Percentiles rank a stretch among this genome's conserved stretches.
These are phyloP conservation scores for Fusarium begoniae DNA, from an alignment of 2,329 filamentous ascomycete species.

Conservation along the genomic window DNA sequence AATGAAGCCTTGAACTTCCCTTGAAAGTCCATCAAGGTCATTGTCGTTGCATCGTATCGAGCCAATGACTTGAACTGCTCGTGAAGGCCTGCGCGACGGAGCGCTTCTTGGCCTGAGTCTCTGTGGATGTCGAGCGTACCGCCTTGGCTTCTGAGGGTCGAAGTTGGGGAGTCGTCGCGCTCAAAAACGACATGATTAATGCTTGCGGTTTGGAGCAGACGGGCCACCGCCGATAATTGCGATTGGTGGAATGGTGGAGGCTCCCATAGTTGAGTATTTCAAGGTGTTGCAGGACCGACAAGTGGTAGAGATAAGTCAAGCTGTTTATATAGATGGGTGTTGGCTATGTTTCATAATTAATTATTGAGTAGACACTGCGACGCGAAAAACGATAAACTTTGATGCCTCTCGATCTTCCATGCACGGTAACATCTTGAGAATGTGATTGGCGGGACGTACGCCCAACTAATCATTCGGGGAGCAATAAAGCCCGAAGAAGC, in stretches of 20 bases:
- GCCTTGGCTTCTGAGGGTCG: background rate
- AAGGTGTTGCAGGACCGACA: background rate
- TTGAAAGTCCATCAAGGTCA: background rate
- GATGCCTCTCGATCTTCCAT: background rate
- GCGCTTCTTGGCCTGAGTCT: background rate
- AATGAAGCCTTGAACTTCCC: background rate
- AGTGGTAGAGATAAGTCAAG: rapidly evolving
- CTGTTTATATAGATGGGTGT: too few relatives aligned
- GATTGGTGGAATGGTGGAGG: background rate
- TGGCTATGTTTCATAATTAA: background rate
- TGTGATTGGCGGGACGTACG: rapidly evolving
- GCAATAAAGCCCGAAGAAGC: rapidly evolving
- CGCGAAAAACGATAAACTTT: too few relatives aligned
- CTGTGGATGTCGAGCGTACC: background rate
- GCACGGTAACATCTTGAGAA: too few relatives aligned
- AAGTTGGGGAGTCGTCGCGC: background rate
- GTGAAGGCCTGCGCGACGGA: background rate
- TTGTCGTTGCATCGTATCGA: background rate
- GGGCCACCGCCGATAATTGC: background rate
- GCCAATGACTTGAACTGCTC: background rate
- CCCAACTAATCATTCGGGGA: rapidly evolving
- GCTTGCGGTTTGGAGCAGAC: background rate
- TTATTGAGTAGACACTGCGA: rapidly evolving
- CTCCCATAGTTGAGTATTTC: background rate
- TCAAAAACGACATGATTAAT: slow-evolving; percentile 1